Conservation (phyloP, 495 filamentous ascomycete species). For the Hyaloscypha hepaticicola region DNA sequence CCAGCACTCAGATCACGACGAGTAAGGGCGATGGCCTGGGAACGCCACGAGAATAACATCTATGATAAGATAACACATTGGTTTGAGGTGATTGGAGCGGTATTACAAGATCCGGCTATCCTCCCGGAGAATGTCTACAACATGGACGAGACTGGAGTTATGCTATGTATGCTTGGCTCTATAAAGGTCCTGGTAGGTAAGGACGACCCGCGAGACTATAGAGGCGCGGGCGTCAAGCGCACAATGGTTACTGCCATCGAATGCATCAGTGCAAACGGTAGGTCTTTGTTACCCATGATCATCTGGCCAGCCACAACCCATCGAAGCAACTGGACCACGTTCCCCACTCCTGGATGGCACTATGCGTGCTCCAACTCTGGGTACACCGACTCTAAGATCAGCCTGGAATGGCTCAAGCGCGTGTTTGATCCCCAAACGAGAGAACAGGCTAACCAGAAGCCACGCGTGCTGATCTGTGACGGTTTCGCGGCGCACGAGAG, state of each 20-base stretch:
- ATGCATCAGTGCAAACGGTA: neutral
- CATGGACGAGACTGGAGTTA: neutral
- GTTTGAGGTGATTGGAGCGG: constrained; percentile 4
- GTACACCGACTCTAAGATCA: constrained; percentile 38
- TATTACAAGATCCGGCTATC: constrained; percentile 32
- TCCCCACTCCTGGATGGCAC: constrained; percentile 36
- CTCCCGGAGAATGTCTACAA: constrained; percentile 34
- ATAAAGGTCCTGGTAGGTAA: neutral
- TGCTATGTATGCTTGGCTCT: neutral
- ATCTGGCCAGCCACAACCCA: neutral
- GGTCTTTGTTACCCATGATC: neutral
- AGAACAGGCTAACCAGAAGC: constrained; percentile 29
- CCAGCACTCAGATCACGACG: constrained; percentile 27
- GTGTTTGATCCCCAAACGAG: constrained; percentile 38
- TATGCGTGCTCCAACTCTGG: constrained; percentile 18
- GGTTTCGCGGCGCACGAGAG: constrained; percentile 34
- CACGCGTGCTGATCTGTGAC: constrained; percentile 34
- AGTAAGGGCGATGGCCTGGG: constrained; percentile 30
- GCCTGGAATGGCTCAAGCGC: constrained; percentile 35
- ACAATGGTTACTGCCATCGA: neutral
- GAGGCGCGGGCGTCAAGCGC: neutral
- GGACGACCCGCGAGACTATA: neutral
- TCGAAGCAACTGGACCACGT: constrained; percentile 17
- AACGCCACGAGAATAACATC: constrained; percentile 30
- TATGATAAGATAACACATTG: constrained; percentile 1